Evolutionary conservation across 345 rosid genomes (phyloP).

Genomic region (Citrus glauca): DNA sequence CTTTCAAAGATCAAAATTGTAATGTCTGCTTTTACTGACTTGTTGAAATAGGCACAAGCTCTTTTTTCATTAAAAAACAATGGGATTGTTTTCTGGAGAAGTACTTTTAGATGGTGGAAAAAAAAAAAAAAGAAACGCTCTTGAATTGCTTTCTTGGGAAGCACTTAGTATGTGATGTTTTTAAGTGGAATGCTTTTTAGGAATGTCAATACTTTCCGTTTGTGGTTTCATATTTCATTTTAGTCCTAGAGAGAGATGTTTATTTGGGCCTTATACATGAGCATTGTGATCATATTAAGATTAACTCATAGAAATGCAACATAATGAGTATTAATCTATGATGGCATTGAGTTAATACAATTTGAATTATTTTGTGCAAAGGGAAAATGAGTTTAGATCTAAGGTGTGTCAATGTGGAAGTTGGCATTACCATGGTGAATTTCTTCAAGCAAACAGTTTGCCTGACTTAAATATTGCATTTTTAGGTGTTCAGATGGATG

Average conservation of each 20-base stretch:
- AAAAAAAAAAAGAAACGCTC: background rate
- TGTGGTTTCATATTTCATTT: background rate
- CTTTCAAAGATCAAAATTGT: background rate
- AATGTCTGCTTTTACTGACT: background rate
- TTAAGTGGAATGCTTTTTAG: background rate
- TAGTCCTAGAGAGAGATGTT: background rate
- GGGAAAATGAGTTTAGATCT: background rate
- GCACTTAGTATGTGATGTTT: background rate
- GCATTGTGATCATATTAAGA: background rate
- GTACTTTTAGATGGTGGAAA: background rate
- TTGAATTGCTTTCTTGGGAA: background rate
- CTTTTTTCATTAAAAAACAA: background rate
- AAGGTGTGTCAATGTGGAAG: background rate
- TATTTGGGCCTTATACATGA: background rate
- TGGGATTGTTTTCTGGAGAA: background rate
- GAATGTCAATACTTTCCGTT: background rate
- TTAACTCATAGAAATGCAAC: background rate
- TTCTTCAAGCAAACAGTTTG: background rate
- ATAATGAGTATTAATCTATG: background rate
- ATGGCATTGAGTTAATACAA: background rate
- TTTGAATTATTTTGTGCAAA: background rate
- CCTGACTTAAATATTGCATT: background rate
- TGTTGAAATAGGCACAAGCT: background rate
- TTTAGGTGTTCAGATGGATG: constrained; percentile 98
- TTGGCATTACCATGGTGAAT: background rate